phyloP scores from a whole-genome alignment of 2,329 filamentous ascomycete species.

The Hypoxylon sp. region DNA sequence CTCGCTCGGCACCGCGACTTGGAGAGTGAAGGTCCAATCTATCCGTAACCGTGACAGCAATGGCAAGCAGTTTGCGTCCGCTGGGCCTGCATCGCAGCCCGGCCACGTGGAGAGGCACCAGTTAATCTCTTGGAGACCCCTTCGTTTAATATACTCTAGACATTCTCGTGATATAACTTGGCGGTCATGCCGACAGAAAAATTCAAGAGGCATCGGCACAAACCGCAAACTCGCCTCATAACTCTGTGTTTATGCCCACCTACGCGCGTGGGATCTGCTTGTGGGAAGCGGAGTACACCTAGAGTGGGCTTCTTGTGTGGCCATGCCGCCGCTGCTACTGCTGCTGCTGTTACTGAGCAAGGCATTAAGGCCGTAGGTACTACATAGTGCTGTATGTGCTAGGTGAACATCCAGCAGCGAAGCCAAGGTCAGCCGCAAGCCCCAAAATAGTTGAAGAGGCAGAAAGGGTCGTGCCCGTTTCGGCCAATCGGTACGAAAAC shows the following conservation, averaged over 20 bases:
- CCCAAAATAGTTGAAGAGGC: too few species aligned
- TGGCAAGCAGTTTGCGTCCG: constrained; percentile 6
- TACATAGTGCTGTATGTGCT: too few species aligned
- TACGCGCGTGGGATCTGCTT: neutral
- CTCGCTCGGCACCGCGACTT: constrained; percentile 8
- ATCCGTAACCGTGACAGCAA: constrained; percentile 13
- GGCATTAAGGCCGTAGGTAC: too few species aligned
- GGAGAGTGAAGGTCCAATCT: neutral
- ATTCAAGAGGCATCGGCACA: neutral
- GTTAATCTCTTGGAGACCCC: neutral
- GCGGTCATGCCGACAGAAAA: constrained; percentile 26
- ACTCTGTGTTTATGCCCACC: neutral
- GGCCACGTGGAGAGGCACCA: constrained; percentile 26
- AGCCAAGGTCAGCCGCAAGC: too few species aligned
- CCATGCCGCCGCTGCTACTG: too few species aligned
- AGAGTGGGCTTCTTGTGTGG: too few species aligned
- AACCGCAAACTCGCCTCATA: constrained; percentile 7
- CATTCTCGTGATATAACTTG: constrained; percentile 14
- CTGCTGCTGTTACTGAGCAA: too few species aligned
- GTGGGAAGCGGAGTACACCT: neutral
- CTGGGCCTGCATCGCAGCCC: constrained; percentile 19
- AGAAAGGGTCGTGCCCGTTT: too few species aligned
- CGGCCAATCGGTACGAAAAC: too few species aligned
- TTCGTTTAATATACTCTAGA: too few species aligned
- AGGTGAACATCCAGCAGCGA: too few species aligned